Evolutionary conservation across 73 alveolate species (phyloP).

Genomic region (Effrenium voratum): DNA sequence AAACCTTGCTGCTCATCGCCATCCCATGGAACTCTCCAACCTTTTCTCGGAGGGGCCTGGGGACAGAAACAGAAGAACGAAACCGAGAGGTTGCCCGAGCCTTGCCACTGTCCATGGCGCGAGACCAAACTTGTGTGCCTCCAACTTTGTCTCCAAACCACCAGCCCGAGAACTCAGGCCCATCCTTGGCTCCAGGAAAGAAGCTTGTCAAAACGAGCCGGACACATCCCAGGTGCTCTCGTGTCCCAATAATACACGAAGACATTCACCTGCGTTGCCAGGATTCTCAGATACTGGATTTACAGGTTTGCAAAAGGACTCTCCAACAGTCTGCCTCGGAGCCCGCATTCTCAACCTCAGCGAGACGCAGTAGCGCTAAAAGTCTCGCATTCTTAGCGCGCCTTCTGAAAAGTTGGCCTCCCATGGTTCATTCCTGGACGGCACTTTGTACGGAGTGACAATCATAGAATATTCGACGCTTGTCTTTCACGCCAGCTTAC

Average conservation of each 20-base stretch:
- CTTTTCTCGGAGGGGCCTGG: constrained; percentile 69
- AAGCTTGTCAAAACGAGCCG: no score
- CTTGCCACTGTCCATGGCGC: constrained; percentile 49
- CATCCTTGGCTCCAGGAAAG: constrained; percentile 18
- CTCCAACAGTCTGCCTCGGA: background rate
- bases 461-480: background rate
- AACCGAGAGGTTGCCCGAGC: background rate
- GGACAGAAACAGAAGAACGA: background rate
- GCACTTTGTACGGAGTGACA: background rate
- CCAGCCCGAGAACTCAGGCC: constrained; percentile 81
- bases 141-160: constrained; percentile 77
- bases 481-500: background rate
- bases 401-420: constrained; percentile 76
- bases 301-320: background rate
- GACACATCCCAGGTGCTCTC: background rate
- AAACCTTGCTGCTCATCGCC: constrained; percentile 43
- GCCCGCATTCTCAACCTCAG: background rate
- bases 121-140: constrained; percentile 82
- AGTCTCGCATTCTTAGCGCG: background rate
- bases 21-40: constrained; percentile 93
- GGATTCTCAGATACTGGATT: background rate
- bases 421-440: constrained; percentile 78
- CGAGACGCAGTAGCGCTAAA: background rate
- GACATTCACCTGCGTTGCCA: constrained; percentile 40
- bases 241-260: constrained; percentile 90